A percentile compares a stretch with the other conserved stretches of the same genome.
Evolutionary conservation across 345 rosid genomes (phyloP).

Genomic region (Camelina laxa): DNA sequence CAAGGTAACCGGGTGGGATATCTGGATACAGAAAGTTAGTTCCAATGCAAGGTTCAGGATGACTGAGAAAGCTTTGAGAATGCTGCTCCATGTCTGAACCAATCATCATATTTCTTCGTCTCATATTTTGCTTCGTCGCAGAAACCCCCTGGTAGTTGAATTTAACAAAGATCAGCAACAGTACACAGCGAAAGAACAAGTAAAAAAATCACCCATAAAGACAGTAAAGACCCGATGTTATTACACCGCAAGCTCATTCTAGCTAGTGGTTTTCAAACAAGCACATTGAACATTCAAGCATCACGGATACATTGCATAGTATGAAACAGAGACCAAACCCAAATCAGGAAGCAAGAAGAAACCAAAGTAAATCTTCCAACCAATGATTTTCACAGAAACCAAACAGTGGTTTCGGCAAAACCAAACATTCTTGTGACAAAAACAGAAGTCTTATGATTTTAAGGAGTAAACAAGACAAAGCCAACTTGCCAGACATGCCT

Average conservation of each 20-base stretch:
- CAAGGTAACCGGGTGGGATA: constrained; percentile 48
- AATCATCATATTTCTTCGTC: constrained; percentile 56
- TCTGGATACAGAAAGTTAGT: constrained; percentile 57
- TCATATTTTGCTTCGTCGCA: constrained; percentile 50
- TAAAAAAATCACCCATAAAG: not conserved
- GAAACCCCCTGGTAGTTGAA: constrained; percentile 43
- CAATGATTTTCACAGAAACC: not conserved
- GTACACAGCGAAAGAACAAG: constrained; percentile 14
- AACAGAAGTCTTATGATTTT: not conserved
- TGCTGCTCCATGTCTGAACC: constrained; percentile 64
- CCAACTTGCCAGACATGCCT: constrained; percentile 12
- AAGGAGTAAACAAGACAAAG: constrained; percentile 4
- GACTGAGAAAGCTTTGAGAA: constrained; percentile 47
- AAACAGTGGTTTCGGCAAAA: not conserved
- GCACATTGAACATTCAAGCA: constrained; percentile 19
- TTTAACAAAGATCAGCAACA: constrained; percentile 25
- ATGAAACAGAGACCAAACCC: constrained; percentile 18
- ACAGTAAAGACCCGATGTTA: not conserved
- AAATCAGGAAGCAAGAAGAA: constrained; percentile 19
- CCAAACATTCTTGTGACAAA: not conserved
- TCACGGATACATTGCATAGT: constrained; percentile 18
- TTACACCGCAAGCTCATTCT: constrained; percentile 8
- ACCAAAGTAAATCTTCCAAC: not conserved
- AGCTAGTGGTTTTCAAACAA: constrained; percentile 9
- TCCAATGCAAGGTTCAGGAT: constrained; percentile 55